Evolutionary conservation across 176 grass and related monocot genomes (phyloP), one percentile per base, ranked within the genome.

Genomic region (Cenchrus purpureus): DNA sequence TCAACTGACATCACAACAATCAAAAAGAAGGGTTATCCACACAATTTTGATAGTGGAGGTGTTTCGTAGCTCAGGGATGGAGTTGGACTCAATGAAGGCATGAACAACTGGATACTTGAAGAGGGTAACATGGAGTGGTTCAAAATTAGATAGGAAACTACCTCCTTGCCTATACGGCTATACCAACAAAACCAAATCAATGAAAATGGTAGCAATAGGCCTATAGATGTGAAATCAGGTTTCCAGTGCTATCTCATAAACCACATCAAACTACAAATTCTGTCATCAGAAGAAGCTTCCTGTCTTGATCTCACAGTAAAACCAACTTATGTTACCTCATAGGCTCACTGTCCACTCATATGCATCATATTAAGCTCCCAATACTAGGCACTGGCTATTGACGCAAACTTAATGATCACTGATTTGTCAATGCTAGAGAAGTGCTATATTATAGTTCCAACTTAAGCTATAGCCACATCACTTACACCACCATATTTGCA

Each of bases 291-390:
- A 6, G 49, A 76, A 76, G 20, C 5, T n/a, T 22, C 37, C 51
- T 42, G 48, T 10, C 19, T 65, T 76, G 51, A 68, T 10, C 51
- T 56, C 60, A 87, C 59, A 59, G 68, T 48, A n/a, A 65, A 62
- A 73, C 34, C 8, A 51, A 48, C 13, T 31, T 74, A 32, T 73
- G 56, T 17, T 31, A 32, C 25, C 53, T 77, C 51, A 59, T 60
- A 78, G 62, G 11, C 10, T 68, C 25, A 66, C 53, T 7, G n/a
- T 37, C 37, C 74, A 9, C 3, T 54, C 19, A 69, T 67, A 54
- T 66, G 56, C 64, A 65, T 82, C 43, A 61, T 29, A 63, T 56
- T 51, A 72, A 78, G 71, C 57, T 77, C 16, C 65, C 29, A 68
- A 14, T 12, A 19, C 40, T 9, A 59, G 19, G 19, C 57, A 59